A percentile compares a stretch with the other conserved stretches of the same genome.
phyloP scores from a whole-genome alignment of 768 basidiomycete genomes.

The Boletus bicolor region DNA sequence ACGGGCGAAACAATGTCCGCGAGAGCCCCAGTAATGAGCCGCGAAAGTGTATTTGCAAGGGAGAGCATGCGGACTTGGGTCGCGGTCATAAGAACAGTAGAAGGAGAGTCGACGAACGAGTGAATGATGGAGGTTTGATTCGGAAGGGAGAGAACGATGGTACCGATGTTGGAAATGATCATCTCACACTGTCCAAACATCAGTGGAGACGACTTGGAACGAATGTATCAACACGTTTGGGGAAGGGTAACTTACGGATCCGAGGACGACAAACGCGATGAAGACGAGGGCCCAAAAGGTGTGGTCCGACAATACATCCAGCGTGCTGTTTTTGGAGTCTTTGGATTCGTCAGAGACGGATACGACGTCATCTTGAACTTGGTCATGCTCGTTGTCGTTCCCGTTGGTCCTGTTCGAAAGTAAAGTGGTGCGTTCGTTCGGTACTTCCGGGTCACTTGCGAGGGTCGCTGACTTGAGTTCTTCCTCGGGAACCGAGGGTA shows the following conservation, averaged over 20 bases:
- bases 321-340: slow-evolving; percentile 23
- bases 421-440: slow-evolving; percentile 31
- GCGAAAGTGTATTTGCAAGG: slow-evolving; percentile 66
- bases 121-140: slow-evolving; percentile 15
- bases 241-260: slow-evolving; percentile 50
- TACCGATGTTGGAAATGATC: slow-evolving; percentile 81
- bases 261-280: slow-evolving; percentile 53
- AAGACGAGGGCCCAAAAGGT: slow-evolving; percentile 65
- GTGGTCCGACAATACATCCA: slow-evolving; percentile 49
- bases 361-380: slow-evolving; percentile 21
- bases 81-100: slow-evolving; percentile 41
- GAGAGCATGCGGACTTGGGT: slow-evolving; percentile 71
- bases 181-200: slow-evolving; percentile 57
- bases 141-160: slow-evolving; percentile 66
- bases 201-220: not conserved
- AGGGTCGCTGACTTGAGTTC: not conserved
- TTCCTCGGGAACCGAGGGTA: slow-evolving; percentile 12
- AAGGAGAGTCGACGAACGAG: slow-evolving; percentile 13
- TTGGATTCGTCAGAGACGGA: slow-evolving; percentile 23
- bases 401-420: slow-evolving; percentile 26
- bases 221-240: not conserved
- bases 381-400: slow-evolving; percentile 4
- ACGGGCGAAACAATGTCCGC: slow-evolving; percentile 73
- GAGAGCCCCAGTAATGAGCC: slow-evolving; percentile 62
- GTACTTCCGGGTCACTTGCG: slow-evolving; percentile 16